These are phyloP conservation scores for Crithidia expoeki DNA, from an alignment of 208 protist genomes.

Conservation along the genomic window DNA sequence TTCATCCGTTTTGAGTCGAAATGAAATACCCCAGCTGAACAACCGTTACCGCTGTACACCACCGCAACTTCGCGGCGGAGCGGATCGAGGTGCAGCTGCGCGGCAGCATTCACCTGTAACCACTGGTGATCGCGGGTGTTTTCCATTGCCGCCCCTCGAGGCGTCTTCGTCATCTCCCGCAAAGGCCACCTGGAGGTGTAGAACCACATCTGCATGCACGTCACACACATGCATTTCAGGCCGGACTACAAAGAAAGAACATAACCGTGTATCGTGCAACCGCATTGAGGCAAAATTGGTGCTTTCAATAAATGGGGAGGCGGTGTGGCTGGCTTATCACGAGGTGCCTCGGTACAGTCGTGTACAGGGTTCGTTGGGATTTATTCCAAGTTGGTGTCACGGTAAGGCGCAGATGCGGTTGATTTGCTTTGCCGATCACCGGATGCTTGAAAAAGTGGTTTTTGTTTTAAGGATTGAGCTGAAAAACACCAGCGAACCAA, in stretches of 20 bases:
- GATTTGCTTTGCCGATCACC: too few species aligned
- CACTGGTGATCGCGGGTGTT: constrained; percentile 1
- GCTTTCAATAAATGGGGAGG: not conserved
- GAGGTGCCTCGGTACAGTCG: not conserved
- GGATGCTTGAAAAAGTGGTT: too few species aligned
- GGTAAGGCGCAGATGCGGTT: too few species aligned
- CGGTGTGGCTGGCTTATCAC: not conserved
- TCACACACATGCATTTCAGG: not conserved
- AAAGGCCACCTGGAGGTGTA: not conserved
- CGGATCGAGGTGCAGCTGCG: constrained; percentile 10
- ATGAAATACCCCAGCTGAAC: too few species aligned
- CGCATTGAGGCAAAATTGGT: not conserved
- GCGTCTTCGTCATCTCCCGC: not conserved
- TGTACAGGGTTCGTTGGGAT: not conserved
- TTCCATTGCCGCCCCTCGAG: not conserved
- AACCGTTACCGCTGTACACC: not conserved
- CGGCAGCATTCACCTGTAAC: constrained; percentile 1
- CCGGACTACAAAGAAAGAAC: not conserved
- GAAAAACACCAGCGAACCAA: too few species aligned
- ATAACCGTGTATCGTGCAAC: not conserved
- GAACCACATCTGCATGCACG: constrained; percentile 3
- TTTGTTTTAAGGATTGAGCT: too few species aligned
- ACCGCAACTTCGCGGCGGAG: not conserved
- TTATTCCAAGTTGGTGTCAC: not conserved
- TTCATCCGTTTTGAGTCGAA: too few species aligned